These are phyloP conservation scores for Rutidosis leptorrhynchoides DNA, from an alignment of 129 eudicot species.

Conservation along the genomic window DNA sequence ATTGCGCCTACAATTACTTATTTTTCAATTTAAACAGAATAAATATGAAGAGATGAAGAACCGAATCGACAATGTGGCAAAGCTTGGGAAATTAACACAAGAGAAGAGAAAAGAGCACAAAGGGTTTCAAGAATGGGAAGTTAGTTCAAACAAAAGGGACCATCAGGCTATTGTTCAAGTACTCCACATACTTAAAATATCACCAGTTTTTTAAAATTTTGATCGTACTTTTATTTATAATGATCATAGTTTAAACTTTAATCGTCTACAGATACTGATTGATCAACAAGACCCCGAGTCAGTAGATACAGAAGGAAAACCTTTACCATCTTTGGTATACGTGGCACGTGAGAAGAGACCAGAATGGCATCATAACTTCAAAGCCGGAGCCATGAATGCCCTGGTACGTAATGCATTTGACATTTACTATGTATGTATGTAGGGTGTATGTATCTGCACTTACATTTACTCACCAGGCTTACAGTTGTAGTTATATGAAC, in stretches of 20 bases:
- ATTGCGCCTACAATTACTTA: neutral
- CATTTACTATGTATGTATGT: neutral
- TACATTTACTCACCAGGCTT: neutral
- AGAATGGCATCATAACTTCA: conserved; percentile 40
- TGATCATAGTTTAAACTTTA: neutral
- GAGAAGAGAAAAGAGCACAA: conserved; percentile 30
- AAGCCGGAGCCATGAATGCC: conserved; percentile 53
- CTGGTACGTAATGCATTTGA: conserved; percentile 22
- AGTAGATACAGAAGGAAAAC: conserved; percentile 24
- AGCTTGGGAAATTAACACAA: conserved; percentile 23
- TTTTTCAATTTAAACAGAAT: conserved; percentile 10
- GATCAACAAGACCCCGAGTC: conserved; percentile 30
- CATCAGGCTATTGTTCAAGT: conserved; percentile 48
- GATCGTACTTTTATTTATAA: neutral
- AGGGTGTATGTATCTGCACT: neutral
- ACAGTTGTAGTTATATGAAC: conserved; percentile 3
- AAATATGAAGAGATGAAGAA: conserved; percentile 34
- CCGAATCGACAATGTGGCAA: conserved; percentile 27
- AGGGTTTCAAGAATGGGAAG: conserved; percentile 39
- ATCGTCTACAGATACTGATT: conserved; percentile 33
- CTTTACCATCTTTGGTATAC: conserved; percentile 38
- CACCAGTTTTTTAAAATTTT: neutral
- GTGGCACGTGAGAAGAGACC: conserved; percentile 48
- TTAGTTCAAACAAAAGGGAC: conserved; percentile 18
- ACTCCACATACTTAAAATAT: conserved; percentile 3